Base-by-base conservation (phyloP, 2,329 filamentous ascomycete species). In the Cladosporium velox region DNA sequence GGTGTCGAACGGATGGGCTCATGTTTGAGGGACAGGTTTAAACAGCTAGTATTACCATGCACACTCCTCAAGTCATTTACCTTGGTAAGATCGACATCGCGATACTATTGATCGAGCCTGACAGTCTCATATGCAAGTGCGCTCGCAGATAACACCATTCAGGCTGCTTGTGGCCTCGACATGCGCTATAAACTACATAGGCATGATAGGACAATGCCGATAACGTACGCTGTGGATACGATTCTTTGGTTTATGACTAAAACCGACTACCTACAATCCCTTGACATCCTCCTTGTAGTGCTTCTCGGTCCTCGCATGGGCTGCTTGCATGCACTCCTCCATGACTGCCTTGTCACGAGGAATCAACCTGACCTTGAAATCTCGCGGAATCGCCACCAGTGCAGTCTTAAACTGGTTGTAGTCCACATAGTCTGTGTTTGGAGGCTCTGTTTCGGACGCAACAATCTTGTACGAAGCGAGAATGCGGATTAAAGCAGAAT, bases 371-470 rank as follows among this genome's bases (percentile, higher is more conserved):
- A 87, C 81, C 70, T 85, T 86, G 73, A 88, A 88, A 54, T 86
- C 81, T 54, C 82, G 75, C 1, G 86, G 86, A 60, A 88, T 87
- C 0, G 86, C 86, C 14, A 88, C 86, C 38, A 88, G 70, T 0
- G 86, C 86, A 1, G 81, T 83, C 75, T 88, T 87, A 70, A 87
- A 83, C 70, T 84, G 80, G 69, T 88, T 88, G 70, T 88, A 88
- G 5, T 88, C 85, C 4, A 88, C 82, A 67, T 88, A 88, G 71
- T 88, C 85, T 0, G 85, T 87, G 68, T 87, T 88, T 0, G 86
- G 86, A 0, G 86, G 85, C 52, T 82, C 76, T 0, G 73, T 71
- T 60, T 82, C 77, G 69, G 79, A 81, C 28, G 85, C 79, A 35
- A 85, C 79, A 64, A 85, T 82, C 68, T 78, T 80, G 74, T 84